Evolutionary conservation across 176 grass and related monocot species (phyloP).

Genomic region (Carex pumila): DNA sequence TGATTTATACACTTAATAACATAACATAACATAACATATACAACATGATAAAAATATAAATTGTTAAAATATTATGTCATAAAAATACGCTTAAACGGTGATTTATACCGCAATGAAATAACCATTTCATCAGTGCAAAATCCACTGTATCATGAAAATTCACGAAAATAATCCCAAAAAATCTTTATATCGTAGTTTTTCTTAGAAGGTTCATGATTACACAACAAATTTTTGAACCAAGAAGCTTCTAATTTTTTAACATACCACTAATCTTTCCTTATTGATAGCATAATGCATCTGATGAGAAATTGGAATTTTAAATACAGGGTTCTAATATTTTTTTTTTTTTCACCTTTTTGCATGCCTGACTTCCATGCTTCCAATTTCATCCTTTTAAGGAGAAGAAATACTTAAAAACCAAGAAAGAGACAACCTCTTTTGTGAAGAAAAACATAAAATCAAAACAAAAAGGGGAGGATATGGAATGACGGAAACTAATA

Average conservation of each 20-base stretch:
- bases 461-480: constrained; percentile 7
- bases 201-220: too few relatives aligned
- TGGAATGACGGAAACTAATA: not conserved
- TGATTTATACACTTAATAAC: too few relatives aligned
- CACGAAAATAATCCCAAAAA: too few relatives aligned
- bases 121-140: too few relatives aligned
- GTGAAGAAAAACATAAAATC: not conserved
- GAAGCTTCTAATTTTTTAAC: not conserved
- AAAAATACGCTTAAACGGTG: too few relatives aligned
- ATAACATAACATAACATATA: too few relatives aligned
- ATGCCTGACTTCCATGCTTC: not conserved
- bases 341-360: not conserved
- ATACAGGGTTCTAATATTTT: not conserved
- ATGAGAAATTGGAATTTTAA: not conserved
- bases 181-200: too few relatives aligned
- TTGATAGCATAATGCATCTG: not conserved
- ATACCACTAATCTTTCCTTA: not conserved
- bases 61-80: too few relatives aligned
- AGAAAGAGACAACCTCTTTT: not conserved
- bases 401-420: not conserved
- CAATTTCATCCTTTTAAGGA: not conserved
- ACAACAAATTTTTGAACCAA: not conserved
- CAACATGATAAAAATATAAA: too few relatives aligned
- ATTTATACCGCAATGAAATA: too few relatives aligned
- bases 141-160: too few relatives aligned